Evolutionary conservation across 192 early-diverging fungal genomes (phyloP).

Genomic region (Coemansia sp.): DNA sequence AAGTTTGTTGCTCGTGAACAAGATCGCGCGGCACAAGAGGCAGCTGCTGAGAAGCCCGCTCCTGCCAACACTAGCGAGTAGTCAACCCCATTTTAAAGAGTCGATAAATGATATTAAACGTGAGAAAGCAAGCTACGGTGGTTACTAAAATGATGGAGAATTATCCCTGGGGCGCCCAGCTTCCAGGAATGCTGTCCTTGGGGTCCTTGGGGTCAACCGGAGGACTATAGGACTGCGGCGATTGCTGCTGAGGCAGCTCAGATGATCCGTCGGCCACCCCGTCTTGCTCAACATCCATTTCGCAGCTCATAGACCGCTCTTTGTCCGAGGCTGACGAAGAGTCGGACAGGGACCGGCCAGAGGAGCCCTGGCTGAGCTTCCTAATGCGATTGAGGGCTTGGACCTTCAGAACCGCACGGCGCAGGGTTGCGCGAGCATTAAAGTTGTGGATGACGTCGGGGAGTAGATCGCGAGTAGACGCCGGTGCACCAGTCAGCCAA

Average conservation of each 20-base stretch:
- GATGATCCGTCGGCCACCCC: not conserved
- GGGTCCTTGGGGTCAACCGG: not conserved
- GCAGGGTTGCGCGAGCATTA: conserved; percentile 48
- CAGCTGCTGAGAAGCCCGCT: conserved; percentile 1
- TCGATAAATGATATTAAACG: not conserved
- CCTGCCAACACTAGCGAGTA: not conserved
- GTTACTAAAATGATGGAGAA: not conserved
- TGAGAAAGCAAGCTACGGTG: not conserved
- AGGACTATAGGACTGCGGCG: not conserved
- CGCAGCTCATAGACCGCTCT: not conserved
- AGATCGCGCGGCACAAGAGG: conserved; percentile 4
- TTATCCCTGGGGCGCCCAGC: conserved; percentile 19
- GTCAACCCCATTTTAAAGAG: not conserved
- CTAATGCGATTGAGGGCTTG: conserved; percentile 55
- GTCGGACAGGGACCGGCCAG: not conserved
- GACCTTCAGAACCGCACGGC: conserved; percentile 55
- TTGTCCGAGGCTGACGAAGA: conserved; percentile 1
- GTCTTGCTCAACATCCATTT: not conserved
- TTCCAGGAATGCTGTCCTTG: conserved; percentile 26
- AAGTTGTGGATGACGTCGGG: conserved; percentile 78
- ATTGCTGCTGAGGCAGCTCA: not conserved
- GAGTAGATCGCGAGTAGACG: conserved; percentile 78
- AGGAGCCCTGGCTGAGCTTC: conserved; percentile 26
- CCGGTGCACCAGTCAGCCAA: conserved; percentile 73
- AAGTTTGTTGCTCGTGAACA: conserved; percentile 51